Percentiles rank a stretch among this genome's conserved stretches.
Evolutionary conservation across 2,329 filamentous ascomycete species (phyloP).

Genomic region (Diaporthe sp.): DNA sequence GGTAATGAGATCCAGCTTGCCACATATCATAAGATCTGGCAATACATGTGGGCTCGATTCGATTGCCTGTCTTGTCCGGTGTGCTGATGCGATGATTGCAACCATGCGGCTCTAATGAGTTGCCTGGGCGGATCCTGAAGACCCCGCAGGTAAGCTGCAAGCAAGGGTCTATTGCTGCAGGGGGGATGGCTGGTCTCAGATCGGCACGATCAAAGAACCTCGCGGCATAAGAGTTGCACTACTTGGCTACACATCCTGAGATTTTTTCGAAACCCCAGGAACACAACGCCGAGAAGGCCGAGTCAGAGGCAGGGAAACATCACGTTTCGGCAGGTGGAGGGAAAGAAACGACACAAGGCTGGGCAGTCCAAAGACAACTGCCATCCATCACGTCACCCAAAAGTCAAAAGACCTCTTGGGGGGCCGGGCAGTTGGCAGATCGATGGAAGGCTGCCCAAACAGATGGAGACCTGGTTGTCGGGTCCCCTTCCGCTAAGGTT

Average conservation of each 20-base stretch:
- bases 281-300: slow-evolving; percentile 7
- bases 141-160: not conserved
- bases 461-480: slow-evolving; percentile 8
- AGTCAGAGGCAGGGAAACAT: not conserved
- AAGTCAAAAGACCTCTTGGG: not conserved
- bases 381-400: slow-evolving; percentile 2
- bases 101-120: not conserved
- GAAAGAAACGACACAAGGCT: not conserved
- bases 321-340: slow-evolving; percentile 1
- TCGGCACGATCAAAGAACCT: not conserved
- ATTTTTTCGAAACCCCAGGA: not conserved
- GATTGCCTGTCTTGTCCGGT: not conserved
- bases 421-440: not conserved
- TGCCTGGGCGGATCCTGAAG: not conserved
- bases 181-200: not conserved
- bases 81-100: not conserved
- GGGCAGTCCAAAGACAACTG: not conserved
- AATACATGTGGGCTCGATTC: not conserved
- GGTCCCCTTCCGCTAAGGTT: not conserved
- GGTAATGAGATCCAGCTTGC: not conserved
- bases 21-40: not conserved
- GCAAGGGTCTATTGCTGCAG: slow-evolving; percentile 8
- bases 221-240: not conserved
- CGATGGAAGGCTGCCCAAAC: not conserved
- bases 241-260: slow-evolving; percentile 11